These are phyloP conservation scores for Dactylellina parvicollis DNA, from an alignment of 2,329 filamentous ascomycete species.

Conservation along the genomic window DNA sequence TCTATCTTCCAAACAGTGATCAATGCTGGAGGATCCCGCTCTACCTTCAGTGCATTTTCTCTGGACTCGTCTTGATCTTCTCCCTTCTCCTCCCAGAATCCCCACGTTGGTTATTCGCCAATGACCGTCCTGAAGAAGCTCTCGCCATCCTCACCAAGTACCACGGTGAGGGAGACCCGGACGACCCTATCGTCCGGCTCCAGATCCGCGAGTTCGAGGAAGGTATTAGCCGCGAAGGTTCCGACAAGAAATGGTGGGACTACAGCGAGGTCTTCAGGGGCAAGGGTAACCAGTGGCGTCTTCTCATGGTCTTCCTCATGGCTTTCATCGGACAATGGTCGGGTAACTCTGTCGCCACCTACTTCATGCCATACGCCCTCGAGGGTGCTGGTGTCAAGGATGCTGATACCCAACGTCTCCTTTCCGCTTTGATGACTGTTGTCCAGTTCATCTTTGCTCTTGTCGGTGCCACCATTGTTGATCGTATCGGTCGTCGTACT, in stretches of 20 bases:
- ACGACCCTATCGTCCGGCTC: constrained; percentile 67
- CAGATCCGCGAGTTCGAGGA: constrained; percentile 65
- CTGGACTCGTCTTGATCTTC: constrained; percentile 64
- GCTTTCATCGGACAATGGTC: constrained; percentile 70
- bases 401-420: constrained; percentile 65
- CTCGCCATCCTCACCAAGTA: constrained; percentile 63
- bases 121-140: constrained; percentile 65
- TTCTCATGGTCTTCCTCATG: constrained; percentile 67
- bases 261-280: constrained; percentile 67
- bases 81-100: constrained; percentile 62
- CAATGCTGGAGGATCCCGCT: constrained; percentile 67
- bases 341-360: constrained; percentile 67
- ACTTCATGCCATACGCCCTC: constrained; percentile 67
- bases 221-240: constrained; percentile 64
- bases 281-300: constrained; percentile 67
- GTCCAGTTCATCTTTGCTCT: constrained; percentile 59
- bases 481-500: constrained; percentile 59
- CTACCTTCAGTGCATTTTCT: constrained; percentile 65
- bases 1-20: constrained; percentile 62
- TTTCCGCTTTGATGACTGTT: constrained; percentile 63
- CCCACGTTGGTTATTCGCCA: constrained; percentile 63
- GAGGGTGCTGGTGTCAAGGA: constrained; percentile 67
- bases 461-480: constrained; percentile 59
- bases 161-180: constrained; percentile 64
- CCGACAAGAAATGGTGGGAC: constrained; percentile 65